Conservation (phyloP, 2,329 filamentous ascomycete genomes). For the Graphilbum ipis-grandicollis region DNA sequence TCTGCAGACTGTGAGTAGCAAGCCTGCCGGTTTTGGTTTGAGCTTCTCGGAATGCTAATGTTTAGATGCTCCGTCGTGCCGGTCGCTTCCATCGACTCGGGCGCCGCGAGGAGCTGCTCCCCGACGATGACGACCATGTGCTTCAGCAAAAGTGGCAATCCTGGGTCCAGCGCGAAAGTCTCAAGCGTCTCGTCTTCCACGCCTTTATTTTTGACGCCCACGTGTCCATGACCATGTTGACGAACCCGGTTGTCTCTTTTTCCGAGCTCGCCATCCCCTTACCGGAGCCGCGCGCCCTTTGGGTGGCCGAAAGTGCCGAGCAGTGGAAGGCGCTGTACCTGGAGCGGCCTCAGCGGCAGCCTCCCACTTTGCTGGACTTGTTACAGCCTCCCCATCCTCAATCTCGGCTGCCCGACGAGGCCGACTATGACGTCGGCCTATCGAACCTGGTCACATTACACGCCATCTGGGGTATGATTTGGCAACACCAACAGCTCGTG, state of each 20-base stretch:
- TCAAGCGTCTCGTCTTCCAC: constrained; percentile 40
- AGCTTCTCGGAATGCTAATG: constrained; percentile 1
- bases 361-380: constrained; percentile 1
- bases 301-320: constrained; percentile 44
- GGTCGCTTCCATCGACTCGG: constrained; percentile 3
- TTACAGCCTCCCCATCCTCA: constrained; percentile 2
- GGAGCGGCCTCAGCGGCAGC: background rate
- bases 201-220: constrained; percentile 49
- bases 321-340: constrained; percentile 49
- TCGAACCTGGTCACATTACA: constrained; percentile 2
- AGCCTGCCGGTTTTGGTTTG: too few species aligned
- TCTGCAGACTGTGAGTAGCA: background rate
- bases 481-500: constrained; percentile 3
- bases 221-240: constrained; percentile 48
- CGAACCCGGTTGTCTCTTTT: constrained; percentile 49
- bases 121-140: background rate
- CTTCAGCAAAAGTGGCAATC: constrained; percentile 3
- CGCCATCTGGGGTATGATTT: constrained; percentile 6
- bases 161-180: background rate
- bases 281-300: constrained; percentile 43
- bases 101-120: background rate
- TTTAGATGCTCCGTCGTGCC: constrained; percentile 5
- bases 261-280: constrained; percentile 50
- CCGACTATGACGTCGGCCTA: constrained; percentile 1
- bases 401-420: background rate